Base-by-base conservation (phyloP, 139 green algal genomes). In the Diplosphaera chodatii region DNA sequence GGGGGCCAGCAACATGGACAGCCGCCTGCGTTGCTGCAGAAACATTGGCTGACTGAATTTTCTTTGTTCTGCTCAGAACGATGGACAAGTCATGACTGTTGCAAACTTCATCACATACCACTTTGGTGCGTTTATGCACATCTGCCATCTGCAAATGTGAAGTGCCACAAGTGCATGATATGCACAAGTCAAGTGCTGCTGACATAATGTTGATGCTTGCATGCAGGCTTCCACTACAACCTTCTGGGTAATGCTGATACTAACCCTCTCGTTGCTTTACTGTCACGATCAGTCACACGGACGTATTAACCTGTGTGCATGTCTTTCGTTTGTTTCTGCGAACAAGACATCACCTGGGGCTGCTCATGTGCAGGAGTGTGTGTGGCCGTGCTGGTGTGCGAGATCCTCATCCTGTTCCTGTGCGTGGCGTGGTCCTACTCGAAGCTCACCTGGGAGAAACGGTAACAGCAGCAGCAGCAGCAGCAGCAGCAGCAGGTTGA, bases 281-380 rank as follows among this genome's bases (percentile, higher is more conserved):
- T n/a, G n/a, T n/a, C n/a, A n/a, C n/a, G n/a, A n/a, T n/a, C n/a
- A n/a, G n/a, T n/a, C n/a, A n/a, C n/a, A n/a, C n/a, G n/a, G n/a
- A n/a, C n/a, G n/a, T n/a, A n/a, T n/a, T n/a, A n/a, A n/a, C n/a
- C n/a, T n/a, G n/a, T n/a, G n/a, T n/a, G n/a, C n/a, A n/a, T n/a
- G n/a, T n/a, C n/a, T n/a, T n/a, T n/a, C n/a, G n/a, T n/a, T n/a
- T n/a, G n/a, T n/a, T n/a, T n/a, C n/a, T n/a, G n/a, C n/a, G n/a
- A n/a, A n/a, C n/a, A n/a, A n/a, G n/a, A 75, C 22, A 62, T 65
- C 10, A 27, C 68, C 5, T 41, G 30, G 20, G 31, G 34, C 48
- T 64, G 55, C 41, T 22, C n/a, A n/a, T n/a, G 32, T 55, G 32
- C 68, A 67, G 30, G 64, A 29, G 31, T 48, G 8, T 68, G 64